Evolutionary conservation across 192 early-diverging fungal genomes (phyloP).

Genomic region (Dimargaris xerosporica): DNA sequence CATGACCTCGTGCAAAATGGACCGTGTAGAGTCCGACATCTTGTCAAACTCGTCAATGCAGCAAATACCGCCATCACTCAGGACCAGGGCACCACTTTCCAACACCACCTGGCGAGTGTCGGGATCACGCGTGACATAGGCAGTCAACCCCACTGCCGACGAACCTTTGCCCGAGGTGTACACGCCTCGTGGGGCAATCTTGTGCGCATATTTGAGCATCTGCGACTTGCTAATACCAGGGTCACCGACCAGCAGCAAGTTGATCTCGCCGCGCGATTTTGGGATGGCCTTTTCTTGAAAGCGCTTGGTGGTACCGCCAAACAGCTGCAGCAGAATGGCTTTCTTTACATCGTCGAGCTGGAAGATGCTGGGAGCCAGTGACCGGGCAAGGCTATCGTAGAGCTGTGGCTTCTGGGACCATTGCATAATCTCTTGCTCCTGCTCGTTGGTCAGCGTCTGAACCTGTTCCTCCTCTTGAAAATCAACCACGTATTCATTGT

Average conservation of each 20-base stretch:
- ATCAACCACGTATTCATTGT: slow-evolving; percentile 38
- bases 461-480: slow-evolving; percentile 21
- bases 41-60: slow-evolving; percentile 99
- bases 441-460: slow-evolving; percentile 26
- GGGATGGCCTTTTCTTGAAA: slow-evolving; percentile 50
- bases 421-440: slow-evolving; percentile 43
- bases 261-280: slow-evolving; percentile 72
- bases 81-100: slow-evolving; percentile 90
- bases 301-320: slow-evolving; percentile 88
- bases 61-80: slow-evolving; percentile 91
- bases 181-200: slow-evolving; percentile 83
- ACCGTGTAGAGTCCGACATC: slow-evolving; percentile 87
- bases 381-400: slow-evolving; percentile 68
- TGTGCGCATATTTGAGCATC: slow-evolving; percentile 79
- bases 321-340: slow-evolving; percentile 84
- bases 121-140: slow-evolving; percentile 87
- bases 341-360: slow-evolving; percentile 98
- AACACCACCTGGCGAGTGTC: slow-evolving; percentile 90
- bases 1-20: slow-evolving; percentile 97
- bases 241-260: slow-evolving; percentile 89
- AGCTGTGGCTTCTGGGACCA: slow-evolving; percentile 50
- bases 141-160: slow-evolving; percentile 90
- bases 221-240: slow-evolving; percentile 95
- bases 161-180: slow-evolving; percentile 97
- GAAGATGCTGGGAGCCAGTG: slow-evolving; percentile 86